Evolutionary conservation across 108 stramenopile genomes (phyloP), one percentile per base, ranked within the genome.

Genomic region (Bacterosira constricta): DNA sequence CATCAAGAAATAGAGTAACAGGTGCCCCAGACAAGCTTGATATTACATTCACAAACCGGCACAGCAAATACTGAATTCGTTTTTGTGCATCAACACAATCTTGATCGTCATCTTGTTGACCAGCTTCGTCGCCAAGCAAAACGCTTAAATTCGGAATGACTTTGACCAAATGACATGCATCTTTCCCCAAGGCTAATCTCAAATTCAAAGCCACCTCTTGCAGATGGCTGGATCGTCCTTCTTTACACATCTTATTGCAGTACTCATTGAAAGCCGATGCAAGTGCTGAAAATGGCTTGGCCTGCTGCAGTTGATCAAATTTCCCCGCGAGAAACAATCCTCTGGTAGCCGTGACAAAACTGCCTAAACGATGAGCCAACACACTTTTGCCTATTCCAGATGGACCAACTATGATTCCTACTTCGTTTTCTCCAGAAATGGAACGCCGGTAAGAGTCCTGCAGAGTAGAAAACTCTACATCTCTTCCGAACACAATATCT

Each of bases 241-340:
- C 30, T 13, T 6, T 31, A 8, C 21, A 34, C 37, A 66, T 51
- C 65, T 13, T 18, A 38, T 39, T 27, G 50, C 51, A 72, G 56
- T 63, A 75, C 3, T 49, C 65, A 57, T 66, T 59, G 61, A 75
- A 75, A 27, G 73, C 73, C 7, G 47, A 49, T 21, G 52, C 50
- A n/a, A 75, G 25, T 23, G 73, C 73, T 15, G 66, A 67, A 32
- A 75, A 68, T 26, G 73, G 73, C 11, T 66, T 68, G 15, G 41
- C 31, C 35, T 57, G 63, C 34, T 57, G 54, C 32, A 68, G 66
- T 49, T 51, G 59, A 20, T 75, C 63, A 47, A 74, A 75, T 50
- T 75, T 75, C 1, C 63, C 73, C 6, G 42, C 21, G 13, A 74
- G 18, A 30, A 75, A 75, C 1, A 67, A 31, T 4, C 56, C 73